A percentile compares a stretch with the other conserved stretches of the same genome.
phyloP scores from a whole-genome alignment of 2,329 filamentous ascomycete genomes.

The Diaporthe nobilis region DNA sequence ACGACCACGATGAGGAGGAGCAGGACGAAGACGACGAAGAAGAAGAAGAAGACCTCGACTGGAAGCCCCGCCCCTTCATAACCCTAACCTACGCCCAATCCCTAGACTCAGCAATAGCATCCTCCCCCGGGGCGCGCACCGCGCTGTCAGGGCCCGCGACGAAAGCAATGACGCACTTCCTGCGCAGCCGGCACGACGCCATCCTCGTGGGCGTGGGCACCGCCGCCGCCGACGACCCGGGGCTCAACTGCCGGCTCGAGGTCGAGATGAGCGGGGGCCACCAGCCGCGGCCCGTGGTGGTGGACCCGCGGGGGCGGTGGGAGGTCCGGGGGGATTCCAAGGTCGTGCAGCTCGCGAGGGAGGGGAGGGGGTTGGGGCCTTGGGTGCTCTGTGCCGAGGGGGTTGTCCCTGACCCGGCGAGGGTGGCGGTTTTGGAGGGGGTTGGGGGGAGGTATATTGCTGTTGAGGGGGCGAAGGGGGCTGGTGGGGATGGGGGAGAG shows the following conservation, averaged over 20 bases:
- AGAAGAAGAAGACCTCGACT: constrained; percentile 17
- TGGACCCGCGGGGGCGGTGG: constrained; percentile 87
- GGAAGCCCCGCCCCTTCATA: constrained; percentile 63
- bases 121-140: constrained; percentile 85
- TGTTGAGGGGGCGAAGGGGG: constrained; percentile 54
- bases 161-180: constrained; percentile 93
- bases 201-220: constrained; percentile 91
- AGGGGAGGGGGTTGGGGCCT: constrained; percentile 79
- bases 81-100: constrained; percentile 94
- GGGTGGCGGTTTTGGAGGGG: constrained; percentile 58
- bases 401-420: constrained; percentile 58
- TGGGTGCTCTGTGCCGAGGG: constrained; percentile 74
- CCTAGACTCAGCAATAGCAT: constrained; percentile 84
- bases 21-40: neutral
- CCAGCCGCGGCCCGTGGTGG: constrained; percentile 85
- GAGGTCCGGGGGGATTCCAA: constrained; percentile 70
- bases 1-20: neutral
- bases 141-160: constrained; percentile 84
- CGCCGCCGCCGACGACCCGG: constrained; percentile 86
- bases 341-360: constrained; percentile 74
- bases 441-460: constrained; percentile 68
- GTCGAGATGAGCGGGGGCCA: constrained; percentile 62
- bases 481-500: constrained; percentile 3
- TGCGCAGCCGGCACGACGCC: constrained; percentile 85
- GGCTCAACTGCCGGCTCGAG: constrained; percentile 83